Evolutionary conservation across 192 early-diverging fungal species (phyloP), one percentile per base, ranked within the genome.

Genomic region (Phlyctochytrium bullatum): DNA sequence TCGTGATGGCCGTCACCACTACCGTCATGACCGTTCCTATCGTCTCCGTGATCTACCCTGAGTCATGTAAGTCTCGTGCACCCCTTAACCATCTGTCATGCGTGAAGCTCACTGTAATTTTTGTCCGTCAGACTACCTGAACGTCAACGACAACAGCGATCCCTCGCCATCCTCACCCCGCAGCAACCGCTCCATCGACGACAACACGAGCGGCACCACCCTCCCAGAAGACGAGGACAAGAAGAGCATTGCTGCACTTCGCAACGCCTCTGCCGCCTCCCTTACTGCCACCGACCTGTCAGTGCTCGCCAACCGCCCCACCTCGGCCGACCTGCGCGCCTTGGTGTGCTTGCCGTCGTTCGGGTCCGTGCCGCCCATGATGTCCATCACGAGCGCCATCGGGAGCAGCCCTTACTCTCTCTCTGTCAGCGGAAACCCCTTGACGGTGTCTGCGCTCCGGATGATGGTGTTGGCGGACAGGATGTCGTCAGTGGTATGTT

Each of bases 11-110:
- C 24, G 66, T 94, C 56, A 75, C 91, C 4, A 97, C 95, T 0
- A 98, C 95, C 3, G 87, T 92, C 52, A 83, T 92, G 75, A 99
- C 95, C 0, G 84, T 88, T 1, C 97, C 97, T 10, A 60, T 88
- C 3, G 86, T 93, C 20, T 52, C 75, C 3, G 84, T 70, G 66
- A 63, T 98, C 33, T 96, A 96, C 66, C 94, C 75, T 14, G 54
- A 57, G 25, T 10, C 54, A 10, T 57, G 27, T 28, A 14, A 57
- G 52, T 51, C 35, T 90, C 14, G 73, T 91, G 25, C 79, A 79
- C 36, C 72, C 91, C 34, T 86, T 83, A 60, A 77, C 72, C 25
- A 76, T 90, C 50, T 77, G 83, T 31, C n/a, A n/a, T 71, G 76
- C 32, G 86, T 91, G 23, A 88, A 88, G 0, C 75, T 85, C 2